These are phyloP conservation scores for Porphyra umbilicalis DNA, from an alignment of 31 red algal species.

Conservation along the genomic window DNA sequence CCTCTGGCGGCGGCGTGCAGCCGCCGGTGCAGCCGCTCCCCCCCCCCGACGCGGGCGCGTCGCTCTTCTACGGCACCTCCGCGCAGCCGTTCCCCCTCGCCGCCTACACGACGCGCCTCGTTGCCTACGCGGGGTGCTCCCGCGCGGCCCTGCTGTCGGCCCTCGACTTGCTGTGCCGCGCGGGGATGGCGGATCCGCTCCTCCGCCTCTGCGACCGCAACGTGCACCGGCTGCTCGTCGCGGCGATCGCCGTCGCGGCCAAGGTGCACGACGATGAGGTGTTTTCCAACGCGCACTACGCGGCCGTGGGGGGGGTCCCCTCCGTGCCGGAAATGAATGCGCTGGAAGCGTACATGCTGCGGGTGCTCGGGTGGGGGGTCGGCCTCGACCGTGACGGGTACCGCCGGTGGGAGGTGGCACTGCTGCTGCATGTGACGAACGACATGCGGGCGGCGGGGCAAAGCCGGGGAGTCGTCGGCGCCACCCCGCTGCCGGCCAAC, in stretches of 20 bases:
- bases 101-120: not conserved
- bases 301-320: constrained; percentile 81
- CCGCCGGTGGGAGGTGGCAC: not conserved
- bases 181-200: constrained; percentile 3
- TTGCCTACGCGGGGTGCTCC: not conserved
- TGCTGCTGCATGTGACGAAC: not conserved
- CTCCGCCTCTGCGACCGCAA: constrained; percentile 36
- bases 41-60: not conserved
- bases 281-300: constrained; percentile 84
- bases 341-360: constrained; percentile 66
- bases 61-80: not conserved
- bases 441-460: not conserved
- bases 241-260: constrained; percentile 65
- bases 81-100: not conserved
- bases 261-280: constrained; percentile 84
- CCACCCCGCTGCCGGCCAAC: not conserved
- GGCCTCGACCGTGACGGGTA: constrained; percentile 23
- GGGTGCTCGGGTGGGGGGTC: constrained; percentile 29
- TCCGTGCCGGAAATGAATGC: constrained; percentile 74
- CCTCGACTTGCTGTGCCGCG: constrained; percentile 3
- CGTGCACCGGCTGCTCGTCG: constrained; percentile 78
- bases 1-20: not conserved
- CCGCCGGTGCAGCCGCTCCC: not conserved
- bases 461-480: not conserved
- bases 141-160: not conserved